These are phyloP conservation scores for Aspergillus olivimuriae DNA, from an alignment of 495 filamentous ascomycete species.

Conservation along the genomic window DNA sequence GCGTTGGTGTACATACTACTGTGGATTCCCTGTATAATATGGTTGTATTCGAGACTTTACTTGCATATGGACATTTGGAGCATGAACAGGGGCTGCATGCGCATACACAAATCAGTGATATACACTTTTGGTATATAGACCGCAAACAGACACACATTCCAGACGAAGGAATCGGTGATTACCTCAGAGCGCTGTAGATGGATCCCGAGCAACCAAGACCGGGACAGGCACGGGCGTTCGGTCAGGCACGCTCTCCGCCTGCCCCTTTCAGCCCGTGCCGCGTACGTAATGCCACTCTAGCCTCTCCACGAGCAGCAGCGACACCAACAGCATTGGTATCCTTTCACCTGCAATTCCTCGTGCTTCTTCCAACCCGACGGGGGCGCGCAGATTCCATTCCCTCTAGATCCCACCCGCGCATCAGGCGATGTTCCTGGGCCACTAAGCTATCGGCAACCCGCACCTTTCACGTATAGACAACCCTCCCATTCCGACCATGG, in stretches of 20 bases:
- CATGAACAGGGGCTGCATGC: too few relatives aligned
- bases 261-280: constrained; percentile 19
- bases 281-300: constrained; percentile 43
- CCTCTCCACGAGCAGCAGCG: constrained; percentile 24
- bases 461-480: background rate
- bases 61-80: background rate
- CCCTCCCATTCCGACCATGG: constrained; percentile 29
- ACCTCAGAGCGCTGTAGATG: too few relatives aligned
- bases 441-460: constrained; percentile 1
- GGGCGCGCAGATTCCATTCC: too few relatives aligned
- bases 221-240: background rate
- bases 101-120: too few relatives aligned
- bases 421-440: constrained; percentile 13
- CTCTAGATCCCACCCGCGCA: background rate
- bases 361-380: too few relatives aligned
- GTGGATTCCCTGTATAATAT: constrained; percentile 4
- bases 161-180: too few relatives aligned
- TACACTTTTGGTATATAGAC: too few relatives aligned
- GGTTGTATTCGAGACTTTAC: background rate
- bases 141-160: too few relatives aligned
- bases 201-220: background rate
- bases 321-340: background rate
- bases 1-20: constrained; percentile 11
- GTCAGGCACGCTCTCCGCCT: constrained; percentile 17
- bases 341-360: background rate